These are phyloP conservation scores for Albophoma yamanashiensis DNA, from an alignment of 2,329 filamentous ascomycete species.

Conservation along the genomic window DNA sequence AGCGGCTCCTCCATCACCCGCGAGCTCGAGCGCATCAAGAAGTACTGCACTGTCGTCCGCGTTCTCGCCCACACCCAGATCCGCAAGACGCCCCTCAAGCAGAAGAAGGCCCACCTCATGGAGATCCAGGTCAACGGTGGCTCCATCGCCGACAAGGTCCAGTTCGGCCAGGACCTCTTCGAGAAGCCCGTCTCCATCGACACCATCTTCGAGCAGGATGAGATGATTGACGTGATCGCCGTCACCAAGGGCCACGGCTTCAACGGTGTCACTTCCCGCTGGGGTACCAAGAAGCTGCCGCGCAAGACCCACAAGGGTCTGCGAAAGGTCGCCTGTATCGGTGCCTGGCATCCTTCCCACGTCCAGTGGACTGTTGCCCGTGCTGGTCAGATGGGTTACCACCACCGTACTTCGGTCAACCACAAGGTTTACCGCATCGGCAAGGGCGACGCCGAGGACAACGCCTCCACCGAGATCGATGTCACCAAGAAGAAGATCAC, in stretches of 20 bases:
- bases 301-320: slow-evolving; percentile 99
- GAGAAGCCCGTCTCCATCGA: slow-evolving; percentile 96
- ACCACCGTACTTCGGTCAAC: slow-evolving; percentile 99
- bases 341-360: slow-evolving; percentile 99
- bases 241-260: slow-evolving; percentile 99
- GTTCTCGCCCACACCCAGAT: slow-evolving; percentile 99
- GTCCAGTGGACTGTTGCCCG: slow-evolving; percentile 99
- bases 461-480: slow-evolving; percentile 90
- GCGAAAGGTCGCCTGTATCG: slow-evolving; percentile 99
- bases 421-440: slow-evolving; percentile 99
- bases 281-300: slow-evolving; percentile 99
- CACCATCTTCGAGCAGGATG: slow-evolving; percentile 96
- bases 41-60: slow-evolving; percentile 99
- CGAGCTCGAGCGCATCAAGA: slow-evolving; percentile 99
- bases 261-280: slow-evolving; percentile 92
- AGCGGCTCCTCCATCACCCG: slow-evolving; percentile 83
- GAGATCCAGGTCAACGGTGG: slow-evolving; percentile 99
- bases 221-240: slow-evolving; percentile 98
- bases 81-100: slow-evolving; percentile 98
- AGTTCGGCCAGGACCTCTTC: slow-evolving; percentile 90
- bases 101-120: slow-evolving; percentile 99
- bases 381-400: slow-evolving; percentile 99
- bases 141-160: slow-evolving; percentile 90
- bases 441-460: slow-evolving; percentile 82
- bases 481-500: slow-evolving; percentile 99